phyloP scores from a whole-genome alignment of 1,139 yeast species.

The Spencermartinsiella ligniputridi region DNA sequence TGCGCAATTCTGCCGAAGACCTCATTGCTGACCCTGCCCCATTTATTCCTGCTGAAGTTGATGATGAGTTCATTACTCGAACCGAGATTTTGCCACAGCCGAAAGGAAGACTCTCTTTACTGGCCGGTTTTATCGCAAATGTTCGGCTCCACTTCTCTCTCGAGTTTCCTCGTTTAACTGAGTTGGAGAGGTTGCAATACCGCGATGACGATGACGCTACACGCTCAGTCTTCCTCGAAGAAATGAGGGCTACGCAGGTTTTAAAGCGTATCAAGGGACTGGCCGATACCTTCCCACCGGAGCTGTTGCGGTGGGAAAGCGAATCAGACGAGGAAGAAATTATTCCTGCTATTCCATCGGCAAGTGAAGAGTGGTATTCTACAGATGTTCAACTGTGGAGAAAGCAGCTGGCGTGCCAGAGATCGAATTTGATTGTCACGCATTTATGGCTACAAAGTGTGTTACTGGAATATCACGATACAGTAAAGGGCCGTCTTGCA shows the following conservation, averaged over 20 bases:
- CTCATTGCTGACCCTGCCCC: slow-evolving; percentile 4
- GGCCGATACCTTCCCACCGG: slow-evolving; percentile 5
- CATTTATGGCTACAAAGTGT: slow-evolving; percentile 12
- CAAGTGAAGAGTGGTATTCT: slow-evolving; percentile 7
- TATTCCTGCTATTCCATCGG: background rate
- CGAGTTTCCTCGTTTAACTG: slow-evolving; percentile 4
- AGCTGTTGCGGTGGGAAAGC: slow-evolving; percentile 5
- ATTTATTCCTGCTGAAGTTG: slow-evolving; percentile 7
- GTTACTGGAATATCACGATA: slow-evolving; percentile 8
- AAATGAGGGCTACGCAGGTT: slow-evolving; percentile 1
- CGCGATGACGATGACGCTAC: background rate
- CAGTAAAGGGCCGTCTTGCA: background rate
- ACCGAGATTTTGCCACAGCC: slow-evolving; percentile 5
- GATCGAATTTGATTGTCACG: slow-evolving; percentile 10
- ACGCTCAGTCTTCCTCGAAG: background rate
- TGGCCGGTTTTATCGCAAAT: slow-evolving; percentile 10
- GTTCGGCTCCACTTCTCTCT: slow-evolving; percentile 9
- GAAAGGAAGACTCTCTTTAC: slow-evolving; percentile 5
- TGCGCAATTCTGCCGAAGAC: slow-evolving; percentile 2
- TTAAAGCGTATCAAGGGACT: slow-evolving; percentile 7
- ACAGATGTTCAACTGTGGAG: slow-evolving; percentile 1
- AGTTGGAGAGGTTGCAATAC: background rate
- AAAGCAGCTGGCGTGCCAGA: slow-evolving; percentile 11
- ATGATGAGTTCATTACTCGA: slow-evolving; percentile 10
- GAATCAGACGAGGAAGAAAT: background rate